Conservation (phyloP, 495 filamentous ascomycete species). For the Penicillium bovifimosum region DNA sequence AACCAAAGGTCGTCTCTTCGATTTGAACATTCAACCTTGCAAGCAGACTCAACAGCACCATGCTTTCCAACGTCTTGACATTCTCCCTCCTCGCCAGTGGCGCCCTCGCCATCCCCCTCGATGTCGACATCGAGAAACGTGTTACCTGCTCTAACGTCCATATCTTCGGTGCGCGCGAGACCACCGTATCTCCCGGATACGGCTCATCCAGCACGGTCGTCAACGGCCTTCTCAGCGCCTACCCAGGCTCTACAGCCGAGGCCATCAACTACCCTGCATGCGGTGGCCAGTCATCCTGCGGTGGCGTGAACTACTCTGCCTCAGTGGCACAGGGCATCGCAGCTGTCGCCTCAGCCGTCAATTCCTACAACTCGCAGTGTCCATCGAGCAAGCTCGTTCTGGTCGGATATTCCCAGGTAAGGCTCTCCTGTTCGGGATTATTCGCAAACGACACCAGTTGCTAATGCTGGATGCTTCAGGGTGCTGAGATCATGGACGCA, state of each 20-base stretch:
- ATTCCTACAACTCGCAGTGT: slow-evolving; percentile 46
- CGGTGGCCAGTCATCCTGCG: slow-evolving; percentile 47
- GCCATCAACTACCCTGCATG: slow-evolving; percentile 58
- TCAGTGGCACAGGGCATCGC: slow-evolving; percentile 47
- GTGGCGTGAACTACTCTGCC: slow-evolving; percentile 47
- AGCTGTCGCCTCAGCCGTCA: slow-evolving; percentile 52
- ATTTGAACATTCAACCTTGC: not conserved
- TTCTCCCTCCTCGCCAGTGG: slow-evolving; percentile 15
- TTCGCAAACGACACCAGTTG: not conserved
- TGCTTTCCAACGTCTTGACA: slow-evolving; percentile 9
- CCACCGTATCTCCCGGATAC: slow-evolving; percentile 50
- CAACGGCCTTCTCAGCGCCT: slow-evolving; percentile 42
- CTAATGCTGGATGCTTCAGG: slow-evolving; percentile 28
- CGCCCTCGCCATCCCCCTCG: slow-evolving; percentile 15
- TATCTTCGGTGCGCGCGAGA: slow-evolving; percentile 62
- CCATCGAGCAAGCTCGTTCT: slow-evolving; percentile 54
- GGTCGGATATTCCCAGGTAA: slow-evolving; percentile 56
- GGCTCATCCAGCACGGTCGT: slow-evolving; percentile 48
- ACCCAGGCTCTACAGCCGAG: slow-evolving; percentile 48
- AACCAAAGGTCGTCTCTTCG: not conserved
- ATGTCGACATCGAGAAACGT: slow-evolving; percentile 18
- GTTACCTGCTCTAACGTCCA: slow-evolving; percentile 46
- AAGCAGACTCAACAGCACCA: not conserved
- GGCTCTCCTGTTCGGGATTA: not conserved
- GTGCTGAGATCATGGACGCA: slow-evolving; percentile 59